Evolutionary conservation across 257 asterid genomes (phyloP).

Genomic region (Apocynum venetum): DNA sequence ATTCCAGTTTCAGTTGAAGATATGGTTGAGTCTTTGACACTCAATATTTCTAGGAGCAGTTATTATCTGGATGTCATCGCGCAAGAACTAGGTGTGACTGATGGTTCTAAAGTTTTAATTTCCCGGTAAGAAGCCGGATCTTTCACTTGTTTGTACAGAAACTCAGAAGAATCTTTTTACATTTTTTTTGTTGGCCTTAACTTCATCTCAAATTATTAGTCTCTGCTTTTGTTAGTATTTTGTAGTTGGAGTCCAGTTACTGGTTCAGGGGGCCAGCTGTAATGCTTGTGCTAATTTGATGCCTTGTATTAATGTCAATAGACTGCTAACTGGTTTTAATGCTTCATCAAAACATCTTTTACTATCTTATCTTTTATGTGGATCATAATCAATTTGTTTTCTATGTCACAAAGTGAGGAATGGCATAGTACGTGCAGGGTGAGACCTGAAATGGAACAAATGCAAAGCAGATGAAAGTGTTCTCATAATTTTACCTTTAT

Average conservation of each 20-base stretch:
- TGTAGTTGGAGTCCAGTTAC: neutral
- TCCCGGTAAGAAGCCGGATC: constrained; percentile 46
- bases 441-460: neutral
- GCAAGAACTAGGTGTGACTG: constrained; percentile 41
- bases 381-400: neutral
- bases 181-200: neutral
- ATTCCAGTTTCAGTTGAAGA: constrained; percentile 58
- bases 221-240: neutral
- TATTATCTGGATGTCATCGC: constrained; percentile 89
- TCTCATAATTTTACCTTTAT: neutral
- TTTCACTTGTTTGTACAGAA: neutral
- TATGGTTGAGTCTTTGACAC: constrained; percentile 44
- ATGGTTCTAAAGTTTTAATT: constrained; percentile 69
- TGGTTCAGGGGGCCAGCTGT: neutral
- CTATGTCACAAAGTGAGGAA: neutral
- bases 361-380: neutral
- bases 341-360: neutral
- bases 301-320: neutral
- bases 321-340: constrained; percentile 3
- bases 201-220: neutral
- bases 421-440: neutral
- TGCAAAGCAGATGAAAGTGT: neutral
- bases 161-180: neutral
- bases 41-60: constrained; percentile 38
- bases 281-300: neutral